These are phyloP conservation scores for Cercospora sojina DNA, from an alignment of 2,329 filamentous ascomycete species.

Conservation along the genomic window DNA sequence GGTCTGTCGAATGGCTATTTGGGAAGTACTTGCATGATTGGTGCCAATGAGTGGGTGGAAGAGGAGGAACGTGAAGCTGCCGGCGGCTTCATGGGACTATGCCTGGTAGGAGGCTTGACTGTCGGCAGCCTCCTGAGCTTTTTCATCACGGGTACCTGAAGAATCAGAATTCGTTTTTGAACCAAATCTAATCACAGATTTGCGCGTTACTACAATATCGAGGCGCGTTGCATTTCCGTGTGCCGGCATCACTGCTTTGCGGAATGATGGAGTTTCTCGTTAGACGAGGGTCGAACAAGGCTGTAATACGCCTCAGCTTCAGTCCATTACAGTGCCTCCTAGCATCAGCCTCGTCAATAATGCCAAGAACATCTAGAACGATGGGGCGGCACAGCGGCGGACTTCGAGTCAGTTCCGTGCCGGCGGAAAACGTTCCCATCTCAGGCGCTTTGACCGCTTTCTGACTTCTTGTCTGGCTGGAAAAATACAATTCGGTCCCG, in stretches of 20 bases:
- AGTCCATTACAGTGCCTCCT: no score
- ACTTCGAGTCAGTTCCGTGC: neutral
- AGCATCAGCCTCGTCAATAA: neutral
- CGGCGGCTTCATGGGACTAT: constrained; percentile 90
- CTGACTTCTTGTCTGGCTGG: neutral
- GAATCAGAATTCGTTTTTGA: neutral
- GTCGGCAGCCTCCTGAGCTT: constrained; percentile 90
- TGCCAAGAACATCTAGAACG: neutral
- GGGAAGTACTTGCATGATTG: constrained; percentile 88
- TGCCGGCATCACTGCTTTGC: neutral
- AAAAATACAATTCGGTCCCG: neutral
- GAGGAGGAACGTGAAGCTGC: constrained; percentile 81
- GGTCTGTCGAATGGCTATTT: constrained; percentile 86
- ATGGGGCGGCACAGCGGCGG: neutral
- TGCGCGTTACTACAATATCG: neutral
- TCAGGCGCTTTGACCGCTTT: neutral
- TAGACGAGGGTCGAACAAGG: neutral
- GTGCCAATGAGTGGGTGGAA: constrained; percentile 75
- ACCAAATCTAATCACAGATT: neutral
- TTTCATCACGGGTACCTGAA: constrained; percentile 52
- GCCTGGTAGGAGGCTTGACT: constrained; percentile 79
- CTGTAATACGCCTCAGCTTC: neutral
- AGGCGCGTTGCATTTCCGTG: neutral
- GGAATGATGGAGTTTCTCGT: neutral
- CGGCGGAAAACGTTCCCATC: neutral